Percentiles rank a stretch among this genome's conserved stretches.
Evolutionary conservation across 768 basidiomycete genomes (phyloP).

Genomic region (Pleurotus tuber-regium): DNA sequence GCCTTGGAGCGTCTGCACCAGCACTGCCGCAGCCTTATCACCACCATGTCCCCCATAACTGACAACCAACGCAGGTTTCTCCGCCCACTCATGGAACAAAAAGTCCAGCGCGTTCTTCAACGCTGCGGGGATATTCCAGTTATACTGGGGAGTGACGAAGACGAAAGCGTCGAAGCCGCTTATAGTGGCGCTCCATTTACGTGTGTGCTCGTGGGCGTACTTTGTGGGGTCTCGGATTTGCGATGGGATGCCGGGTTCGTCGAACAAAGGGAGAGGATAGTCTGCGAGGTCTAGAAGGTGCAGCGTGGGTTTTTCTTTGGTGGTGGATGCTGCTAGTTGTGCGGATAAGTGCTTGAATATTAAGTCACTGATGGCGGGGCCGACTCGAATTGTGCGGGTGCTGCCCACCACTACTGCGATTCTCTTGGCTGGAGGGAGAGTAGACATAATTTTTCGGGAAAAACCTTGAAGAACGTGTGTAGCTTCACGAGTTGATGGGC

Average conservation of each 20-base stretch:
- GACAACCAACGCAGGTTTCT: slow-evolving; percentile 29
- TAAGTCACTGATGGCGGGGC: too few relatives aligned
- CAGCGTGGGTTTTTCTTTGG: background rate
- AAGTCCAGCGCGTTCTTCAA: slow-evolving; percentile 40
- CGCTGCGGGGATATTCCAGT: slow-evolving; percentile 34
- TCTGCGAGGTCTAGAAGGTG: slow-evolving; percentile 21
- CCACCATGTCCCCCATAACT: slow-evolving; percentile 35
- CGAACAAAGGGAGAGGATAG: slow-evolving; percentile 24
- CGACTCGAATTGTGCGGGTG: too few relatives aligned
- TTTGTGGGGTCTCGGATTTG: slow-evolving; percentile 20
- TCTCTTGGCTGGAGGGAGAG: too few relatives aligned
- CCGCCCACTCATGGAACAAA: slow-evolving; percentile 35
- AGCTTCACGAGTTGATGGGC: too few relatives aligned
- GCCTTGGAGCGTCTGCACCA: slow-evolving; percentile 25
- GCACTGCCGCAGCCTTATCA: slow-evolving; percentile 20
- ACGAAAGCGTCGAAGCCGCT: slow-evolving; percentile 28
- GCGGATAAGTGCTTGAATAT: too few relatives aligned
- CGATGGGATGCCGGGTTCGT: slow-evolving; percentile 22
- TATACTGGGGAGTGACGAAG: slow-evolving; percentile 38
- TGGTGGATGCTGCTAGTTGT: too few relatives aligned
- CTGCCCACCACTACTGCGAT: too few relatives aligned
- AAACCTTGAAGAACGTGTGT: too few relatives aligned
- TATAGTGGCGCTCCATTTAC: slow-evolving; percentile 28
- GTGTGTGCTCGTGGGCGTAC: slow-evolving; percentile 26
- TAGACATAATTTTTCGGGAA: too few relatives aligned